Conservation (phyloP, 345 rosid genomes). For the Salix dunnii region DNA sequence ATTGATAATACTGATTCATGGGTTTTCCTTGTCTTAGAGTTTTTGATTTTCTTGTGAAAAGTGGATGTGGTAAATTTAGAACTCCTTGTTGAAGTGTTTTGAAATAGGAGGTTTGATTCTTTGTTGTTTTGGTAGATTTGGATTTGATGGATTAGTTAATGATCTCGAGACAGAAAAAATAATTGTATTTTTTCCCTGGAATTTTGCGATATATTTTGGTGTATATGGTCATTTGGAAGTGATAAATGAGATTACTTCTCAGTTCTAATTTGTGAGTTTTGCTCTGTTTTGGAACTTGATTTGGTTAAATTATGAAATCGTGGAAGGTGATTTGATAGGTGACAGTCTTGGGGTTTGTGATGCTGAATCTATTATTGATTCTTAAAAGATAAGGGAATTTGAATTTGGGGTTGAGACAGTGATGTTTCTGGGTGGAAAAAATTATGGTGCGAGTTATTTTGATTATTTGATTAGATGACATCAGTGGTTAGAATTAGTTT, state of each 20-base stretch:
- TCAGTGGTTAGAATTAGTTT: not conserved
- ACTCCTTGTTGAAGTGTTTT: not conserved
- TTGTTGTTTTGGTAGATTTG: not conserved
- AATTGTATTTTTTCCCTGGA: not conserved
- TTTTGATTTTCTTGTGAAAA: slow-evolving; percentile 1
- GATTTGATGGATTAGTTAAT: not conserved
- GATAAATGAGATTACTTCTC: not conserved
- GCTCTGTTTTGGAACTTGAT: not conserved
- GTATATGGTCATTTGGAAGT: not conserved
- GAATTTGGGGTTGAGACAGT: not conserved
- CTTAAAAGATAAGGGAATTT: not conserved
- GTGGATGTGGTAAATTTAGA: not conserved
- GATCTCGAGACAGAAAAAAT: not conserved
- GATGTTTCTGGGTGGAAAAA: not conserved
- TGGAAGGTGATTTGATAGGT: not conserved
- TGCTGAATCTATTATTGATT: not conserved
- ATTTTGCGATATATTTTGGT: not conserved
- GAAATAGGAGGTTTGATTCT: not conserved
- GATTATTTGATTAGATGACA: not conserved
- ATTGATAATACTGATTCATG: not conserved
- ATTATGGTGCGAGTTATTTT: not conserved
- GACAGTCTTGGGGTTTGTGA: not conserved
- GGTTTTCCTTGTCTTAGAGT: not conserved
- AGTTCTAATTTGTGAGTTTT: not conserved
- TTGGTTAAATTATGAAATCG: not conserved